These are phyloP conservation scores for Candida qinlingensis DNA, from an alignment of 805 yeast genomes.

Conservation along the genomic window DNA sequence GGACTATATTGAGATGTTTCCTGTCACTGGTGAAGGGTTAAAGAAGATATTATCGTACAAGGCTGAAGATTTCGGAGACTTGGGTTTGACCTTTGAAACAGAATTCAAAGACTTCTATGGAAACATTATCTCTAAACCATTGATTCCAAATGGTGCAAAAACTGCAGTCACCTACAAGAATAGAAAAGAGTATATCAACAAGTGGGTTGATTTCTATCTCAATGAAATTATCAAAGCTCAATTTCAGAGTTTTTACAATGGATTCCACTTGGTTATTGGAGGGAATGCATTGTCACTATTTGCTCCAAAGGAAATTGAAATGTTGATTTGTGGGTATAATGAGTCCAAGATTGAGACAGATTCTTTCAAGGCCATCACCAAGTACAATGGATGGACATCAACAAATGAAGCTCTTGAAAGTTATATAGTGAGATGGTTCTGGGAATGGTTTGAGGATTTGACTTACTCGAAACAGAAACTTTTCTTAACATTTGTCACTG, in stretches of 20 bases:
- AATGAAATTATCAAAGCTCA: conserved; percentile 47
- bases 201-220: conserved; percentile 57
- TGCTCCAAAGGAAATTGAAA: conserved; percentile 75
- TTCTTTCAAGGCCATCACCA: conserved; percentile 64
- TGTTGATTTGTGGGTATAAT: conserved; percentile 65
- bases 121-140: conserved; percentile 36
- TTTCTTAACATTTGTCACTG: conserved; percentile 75
- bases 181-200: conserved; percentile 53
- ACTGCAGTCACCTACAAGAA: conserved; percentile 55
- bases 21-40: conserved; percentile 54
- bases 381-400: conserved; percentile 60
- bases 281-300: conserved; percentile 79
- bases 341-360: conserved; percentile 60
- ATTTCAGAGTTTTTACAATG: conserved; percentile 55
- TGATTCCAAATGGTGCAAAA: conserved; percentile 54
- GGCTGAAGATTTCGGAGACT: conserved; percentile 40
- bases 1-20: conserved; percentile 67
- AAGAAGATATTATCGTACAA: conserved; percentile 39
- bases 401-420: conserved; percentile 33
- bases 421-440: conserved; percentile 68
- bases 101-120: conserved; percentile 45
- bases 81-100: conserved; percentile 60
- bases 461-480: conserved; percentile 47
- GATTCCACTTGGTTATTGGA: conserved; percentile 73
- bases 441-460: conserved; percentile 64